A percentile compares a stretch with the other conserved stretches of the same genome.
Evolutionary conservation across 2,329 filamentous ascomycete species (phyloP).

Genomic region (Stemphylium vesicarium): DNA sequence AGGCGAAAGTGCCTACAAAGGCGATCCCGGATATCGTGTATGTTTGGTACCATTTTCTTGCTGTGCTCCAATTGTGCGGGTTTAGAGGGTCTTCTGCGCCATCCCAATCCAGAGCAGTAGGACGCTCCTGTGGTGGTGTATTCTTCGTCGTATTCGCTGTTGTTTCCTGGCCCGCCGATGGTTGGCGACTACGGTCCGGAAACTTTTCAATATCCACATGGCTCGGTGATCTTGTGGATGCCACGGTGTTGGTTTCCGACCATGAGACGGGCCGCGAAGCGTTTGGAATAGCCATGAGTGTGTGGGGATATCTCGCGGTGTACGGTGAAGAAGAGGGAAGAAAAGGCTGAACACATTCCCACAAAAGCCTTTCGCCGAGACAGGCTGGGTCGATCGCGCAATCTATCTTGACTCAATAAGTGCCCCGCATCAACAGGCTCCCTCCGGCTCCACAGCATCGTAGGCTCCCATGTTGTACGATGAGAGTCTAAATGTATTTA

Average conservation of each 20-base stretch:
- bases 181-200: not conserved
- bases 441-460: too few species aligned
- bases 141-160: not conserved
- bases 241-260: slow-evolving; percentile 9
- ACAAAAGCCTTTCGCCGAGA: too few species aligned
- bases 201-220: slow-evolving; percentile 5
- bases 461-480: too few species aligned
- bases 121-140: slow-evolving; percentile 6
- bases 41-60: slow-evolving; percentile 19
- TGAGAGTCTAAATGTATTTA: too few species aligned
- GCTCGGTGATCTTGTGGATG: slow-evolving; percentile 14
- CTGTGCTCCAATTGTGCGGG: slow-evolving; percentile 18
- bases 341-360: too few species aligned
- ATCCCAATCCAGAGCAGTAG: slow-evolving; percentile 16
- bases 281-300: not conserved
- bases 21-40: slow-evolving; percentile 17
- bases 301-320: too few species aligned
- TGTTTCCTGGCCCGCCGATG: not conserved
- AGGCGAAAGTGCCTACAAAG: slow-evolving; percentile 17
- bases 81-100: slow-evolving; percentile 17
- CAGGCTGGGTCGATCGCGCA: too few species aligned
- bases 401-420: too few species aligned
- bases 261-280: not conserved
- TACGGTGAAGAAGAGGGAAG: too few species aligned
- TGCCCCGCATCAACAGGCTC: too few species aligned